Evolutionary conservation across 148 eudicot species (phyloP).

Genomic region (Cornus controversa): DNA sequence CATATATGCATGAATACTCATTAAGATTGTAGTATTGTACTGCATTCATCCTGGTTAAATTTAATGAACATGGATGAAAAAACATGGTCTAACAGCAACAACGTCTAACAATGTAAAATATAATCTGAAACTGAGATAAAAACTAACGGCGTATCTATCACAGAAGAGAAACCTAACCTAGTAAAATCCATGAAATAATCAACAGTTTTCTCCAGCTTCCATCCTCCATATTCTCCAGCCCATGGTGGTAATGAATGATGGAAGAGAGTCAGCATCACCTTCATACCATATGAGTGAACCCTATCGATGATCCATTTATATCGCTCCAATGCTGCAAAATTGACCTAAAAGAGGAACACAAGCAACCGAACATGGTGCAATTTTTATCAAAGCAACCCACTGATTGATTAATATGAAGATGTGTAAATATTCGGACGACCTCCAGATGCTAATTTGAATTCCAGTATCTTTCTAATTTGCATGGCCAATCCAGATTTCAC

Average conservation of each 20-base stretch:
- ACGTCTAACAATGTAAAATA: neutral
- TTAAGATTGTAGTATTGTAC: neutral
- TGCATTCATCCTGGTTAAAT: neutral
- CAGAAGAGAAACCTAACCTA: conserved; percentile 40
- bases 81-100: neutral
- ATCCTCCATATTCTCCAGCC: conserved; percentile 99
- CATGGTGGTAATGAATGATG: conserved; percentile 98
- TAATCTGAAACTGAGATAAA: neutral
- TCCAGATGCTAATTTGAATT: neutral
- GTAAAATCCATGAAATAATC: conserved; percentile 92
- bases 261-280: conserved; percentile 94
- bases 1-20: too few species aligned
- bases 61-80: neutral
- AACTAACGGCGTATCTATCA: neutral
- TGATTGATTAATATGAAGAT: neutral
- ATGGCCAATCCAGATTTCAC: too few species aligned
- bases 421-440: neutral
- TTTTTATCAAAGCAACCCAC: neutral
- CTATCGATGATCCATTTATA: conserved; percentile 86
- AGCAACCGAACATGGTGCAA: conserved; percentile 8
- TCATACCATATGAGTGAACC: conserved; percentile 87
- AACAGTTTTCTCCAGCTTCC: conserved; percentile 93
- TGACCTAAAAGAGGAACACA: conserved; percentile 47
- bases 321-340: conserved; percentile 93
- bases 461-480: too few species aligned